These are phyloP conservation scores for Aquilaria malaccensis DNA, from an alignment of 345 rosid genomes.

Conservation along the genomic window DNA sequence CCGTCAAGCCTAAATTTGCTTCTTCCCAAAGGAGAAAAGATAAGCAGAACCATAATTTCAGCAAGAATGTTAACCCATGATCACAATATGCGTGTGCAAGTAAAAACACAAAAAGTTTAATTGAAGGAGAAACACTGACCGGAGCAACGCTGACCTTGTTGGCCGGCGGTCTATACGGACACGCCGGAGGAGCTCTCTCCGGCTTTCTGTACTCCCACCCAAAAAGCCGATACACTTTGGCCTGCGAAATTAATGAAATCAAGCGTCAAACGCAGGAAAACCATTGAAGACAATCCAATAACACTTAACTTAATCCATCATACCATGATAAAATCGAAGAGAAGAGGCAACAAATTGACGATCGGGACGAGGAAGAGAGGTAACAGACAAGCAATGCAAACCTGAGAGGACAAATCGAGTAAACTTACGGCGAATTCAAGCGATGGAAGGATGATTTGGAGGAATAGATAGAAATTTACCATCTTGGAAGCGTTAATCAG, in stretches of 20 bases:
- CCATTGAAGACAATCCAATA: not conserved
- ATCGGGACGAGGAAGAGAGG: conserved; percentile 94
- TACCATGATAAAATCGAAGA: conserved; percentile 65
- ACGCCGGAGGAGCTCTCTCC: conserved; percentile 73
- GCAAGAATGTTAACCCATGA: not conserved
- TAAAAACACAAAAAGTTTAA: not conserved
- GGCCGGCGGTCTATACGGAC: conserved; percentile 65
- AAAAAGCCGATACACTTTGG: conserved; percentile 51
- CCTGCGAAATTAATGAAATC: conserved; percentile 27
- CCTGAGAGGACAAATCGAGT: conserved; percentile 29
- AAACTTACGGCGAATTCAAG: not conserved
- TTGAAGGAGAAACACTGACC: conserved; percentile 28
- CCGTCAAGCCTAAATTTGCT: too few species aligned
- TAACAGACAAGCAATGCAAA: conserved; percentile 79
- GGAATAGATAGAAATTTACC: conserved; percentile 7
- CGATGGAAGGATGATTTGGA: not conserved
- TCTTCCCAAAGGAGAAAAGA: not conserved
- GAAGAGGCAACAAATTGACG: conserved; percentile 66
- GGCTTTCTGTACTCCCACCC: conserved; percentile 99
- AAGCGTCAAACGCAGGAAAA: not conserved
- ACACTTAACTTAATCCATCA: not conserved
- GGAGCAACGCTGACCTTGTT: conserved; percentile 25
- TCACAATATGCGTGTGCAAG: not conserved
- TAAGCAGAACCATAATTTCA: not conserved
- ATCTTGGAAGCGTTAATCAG: conserved; percentile 4